phyloP scores from a whole-genome alignment of 2,329 filamentous ascomycete genomes.

The Venturiaceae sp. region DNA sequence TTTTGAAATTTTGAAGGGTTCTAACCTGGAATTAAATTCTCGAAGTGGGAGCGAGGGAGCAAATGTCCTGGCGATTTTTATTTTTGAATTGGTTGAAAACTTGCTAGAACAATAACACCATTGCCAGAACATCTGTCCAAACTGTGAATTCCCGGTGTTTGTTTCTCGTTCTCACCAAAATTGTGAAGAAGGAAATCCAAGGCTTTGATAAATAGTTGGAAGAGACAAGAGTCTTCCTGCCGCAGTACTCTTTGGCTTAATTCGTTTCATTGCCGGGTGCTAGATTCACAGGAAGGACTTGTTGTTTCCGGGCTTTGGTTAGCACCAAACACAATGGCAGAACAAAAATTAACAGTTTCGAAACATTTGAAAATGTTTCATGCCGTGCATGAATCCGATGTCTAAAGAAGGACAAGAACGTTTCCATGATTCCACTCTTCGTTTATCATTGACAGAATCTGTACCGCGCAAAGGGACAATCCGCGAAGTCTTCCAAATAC shows the following conservation, averaged over 20 bases:
- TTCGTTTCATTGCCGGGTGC: background rate
- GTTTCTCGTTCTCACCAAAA: too few relatives aligned
- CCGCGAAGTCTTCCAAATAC: background rate
- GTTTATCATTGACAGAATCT: background rate
- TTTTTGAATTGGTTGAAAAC: too few relatives aligned
- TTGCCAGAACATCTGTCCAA: too few relatives aligned
- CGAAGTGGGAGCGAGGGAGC: too few relatives aligned
- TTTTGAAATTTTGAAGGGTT: too few relatives aligned
- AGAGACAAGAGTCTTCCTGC: background rate
- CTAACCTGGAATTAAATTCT: too few relatives aligned
- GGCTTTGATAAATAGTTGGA: too few relatives aligned
- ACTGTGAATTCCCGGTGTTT: too few relatives aligned
- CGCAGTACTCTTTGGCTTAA: background rate
- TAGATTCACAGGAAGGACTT: background rate
- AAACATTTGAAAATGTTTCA: background rate
- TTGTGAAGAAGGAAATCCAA: too few relatives aligned
- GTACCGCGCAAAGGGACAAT: background rate
- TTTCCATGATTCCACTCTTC: background rate
- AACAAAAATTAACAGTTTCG: background rate
- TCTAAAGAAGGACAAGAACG: background rate
- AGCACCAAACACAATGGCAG: too few relatives aligned
- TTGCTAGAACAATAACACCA: too few relatives aligned
- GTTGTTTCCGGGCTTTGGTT: background rate
- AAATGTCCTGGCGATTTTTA: too few relatives aligned
- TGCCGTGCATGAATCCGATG: background rate